phyloP scores from a whole-genome alignment of 805 yeast species.

The Pichia deserticola region DNA sequence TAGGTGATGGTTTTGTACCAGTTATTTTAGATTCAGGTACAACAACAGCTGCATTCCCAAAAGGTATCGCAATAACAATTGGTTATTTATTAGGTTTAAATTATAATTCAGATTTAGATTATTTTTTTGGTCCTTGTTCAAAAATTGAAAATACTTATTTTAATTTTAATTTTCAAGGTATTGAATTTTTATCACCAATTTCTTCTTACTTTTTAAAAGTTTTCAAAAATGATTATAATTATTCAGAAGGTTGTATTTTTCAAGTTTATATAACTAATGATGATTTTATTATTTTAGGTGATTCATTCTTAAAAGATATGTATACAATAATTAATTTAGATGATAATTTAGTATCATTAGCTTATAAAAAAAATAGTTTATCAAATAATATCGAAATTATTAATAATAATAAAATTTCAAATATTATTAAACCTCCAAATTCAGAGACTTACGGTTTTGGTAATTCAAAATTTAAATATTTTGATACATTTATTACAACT shows the following conservation, averaged over 20 bases:
- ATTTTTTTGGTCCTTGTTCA: slow-evolving; percentile 37
- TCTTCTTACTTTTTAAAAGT: slow-evolving; percentile 2
- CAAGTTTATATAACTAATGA: slow-evolving; percentile 27
- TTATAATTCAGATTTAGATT: slow-evolving; percentile 32
- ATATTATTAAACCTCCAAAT: neutral
- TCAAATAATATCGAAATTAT: neutral
- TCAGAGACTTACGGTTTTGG: neutral
- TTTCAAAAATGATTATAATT: slow-evolving; percentile 3
- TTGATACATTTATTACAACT: neutral
- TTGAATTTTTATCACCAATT: slow-evolving; percentile 40
- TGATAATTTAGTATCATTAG: slow-evolving; percentile 33
- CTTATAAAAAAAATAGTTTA: slow-evolving; percentile 28
- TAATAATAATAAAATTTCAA: neutral
- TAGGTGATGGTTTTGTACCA: slow-evolving; percentile 14
- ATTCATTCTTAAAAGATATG: slow-evolving; percentile 37
- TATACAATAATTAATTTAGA: slow-evolving; percentile 46
- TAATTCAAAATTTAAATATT: neutral
- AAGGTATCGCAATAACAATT: slow-evolving; percentile 16
- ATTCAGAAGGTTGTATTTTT: slow-evolving; percentile 29
- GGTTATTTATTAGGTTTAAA: slow-evolving; percentile 31
- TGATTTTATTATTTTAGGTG: slow-evolving; percentile 35
- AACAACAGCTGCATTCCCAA: slow-evolving; percentile 37
- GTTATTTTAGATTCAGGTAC: slow-evolving; percentile 46
- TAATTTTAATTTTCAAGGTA: slow-evolving; percentile 45
- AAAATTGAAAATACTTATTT: slow-evolving; percentile 16